Percentiles rank a stretch among this genome's conserved stretches.
phyloP scores from a whole-genome alignment of 2,329 filamentous ascomycete species.

The Colletotrichum plurivorum region DNA sequence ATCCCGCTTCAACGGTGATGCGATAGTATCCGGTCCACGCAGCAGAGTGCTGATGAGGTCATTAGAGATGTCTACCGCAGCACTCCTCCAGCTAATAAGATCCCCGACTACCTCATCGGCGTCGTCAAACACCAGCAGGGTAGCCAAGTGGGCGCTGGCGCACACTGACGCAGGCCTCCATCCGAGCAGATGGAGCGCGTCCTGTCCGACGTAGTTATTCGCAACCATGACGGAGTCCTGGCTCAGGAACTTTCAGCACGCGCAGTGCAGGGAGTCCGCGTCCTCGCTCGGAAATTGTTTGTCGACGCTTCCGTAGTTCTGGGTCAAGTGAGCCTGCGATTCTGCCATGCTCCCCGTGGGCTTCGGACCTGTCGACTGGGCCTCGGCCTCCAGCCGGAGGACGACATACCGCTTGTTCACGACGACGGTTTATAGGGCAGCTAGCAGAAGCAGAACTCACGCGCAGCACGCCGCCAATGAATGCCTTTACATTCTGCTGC shows the following conservation, averaged over 20 bases:
- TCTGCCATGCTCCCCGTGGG: constrained; percentile 19
- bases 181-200: constrained; percentile 24
- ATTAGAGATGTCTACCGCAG: constrained; percentile 14
- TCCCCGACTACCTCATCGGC: too few species aligned
- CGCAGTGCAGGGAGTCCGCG: background rate
- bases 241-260: background rate
- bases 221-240: background rate
- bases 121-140: too few species aligned
- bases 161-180: constrained; percentile 11
- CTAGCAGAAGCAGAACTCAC: constrained; percentile 1
- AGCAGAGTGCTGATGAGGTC: background rate
- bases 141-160: too few species aligned
- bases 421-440: background rate
- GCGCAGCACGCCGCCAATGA: background rate
- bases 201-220: background rate
- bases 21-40: constrained; percentile 12
- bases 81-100: background rate
- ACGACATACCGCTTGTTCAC: constrained; percentile 14
- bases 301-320: background rate
- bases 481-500: background rate
- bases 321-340: constrained; percentile 6
- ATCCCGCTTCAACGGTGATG: constrained; percentile 2
- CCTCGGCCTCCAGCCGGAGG: background rate
- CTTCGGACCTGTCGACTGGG: background rate
- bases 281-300: background rate